Percentiles rank a stretch among this genome's conserved stretches.
These are phyloP conservation scores for Mortierella antarctica DNA, from an alignment of 192 early-diverging fungal genomes.

Conservation along the genomic window DNA sequence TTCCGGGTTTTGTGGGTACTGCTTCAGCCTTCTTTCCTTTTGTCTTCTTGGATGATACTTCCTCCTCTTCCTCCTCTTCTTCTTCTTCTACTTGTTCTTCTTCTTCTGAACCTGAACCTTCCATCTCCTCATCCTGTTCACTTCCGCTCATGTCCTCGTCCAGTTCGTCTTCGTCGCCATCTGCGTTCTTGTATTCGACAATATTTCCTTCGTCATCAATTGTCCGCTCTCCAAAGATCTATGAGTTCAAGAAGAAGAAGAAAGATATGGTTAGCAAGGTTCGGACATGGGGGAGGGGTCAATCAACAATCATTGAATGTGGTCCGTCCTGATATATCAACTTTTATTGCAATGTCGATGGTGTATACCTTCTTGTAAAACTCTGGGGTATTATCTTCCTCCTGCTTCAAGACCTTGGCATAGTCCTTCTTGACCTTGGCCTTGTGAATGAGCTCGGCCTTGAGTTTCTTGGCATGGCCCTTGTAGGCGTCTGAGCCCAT, in stretches of 20 bases:
- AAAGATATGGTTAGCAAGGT: neutral
- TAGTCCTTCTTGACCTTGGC: slow-evolving; percentile 54
- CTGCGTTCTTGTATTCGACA: slow-evolving; percentile 26
- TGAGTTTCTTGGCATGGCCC: slow-evolving; percentile 52
- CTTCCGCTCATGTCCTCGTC: slow-evolving; percentile 26
- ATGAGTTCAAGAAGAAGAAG: neutral
- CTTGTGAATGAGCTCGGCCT: slow-evolving; percentile 49
- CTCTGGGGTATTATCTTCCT: slow-evolving; percentile 41
- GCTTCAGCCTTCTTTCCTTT: slow-evolving; percentile 27
- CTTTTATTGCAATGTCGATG: neutral
- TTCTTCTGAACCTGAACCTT: slow-evolving; percentile 22
- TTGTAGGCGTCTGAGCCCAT: slow-evolving; percentile 53
- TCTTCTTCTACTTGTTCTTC: slow-evolving; percentile 9
- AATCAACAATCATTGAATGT: neutral
- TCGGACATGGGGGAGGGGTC: neutral
- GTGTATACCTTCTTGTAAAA: slow-evolving; percentile 52
- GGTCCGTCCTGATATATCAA: neutral
- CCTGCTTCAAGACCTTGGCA: slow-evolving; percentile 44
- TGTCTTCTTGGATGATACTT: slow-evolving; percentile 21
- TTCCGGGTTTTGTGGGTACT: slow-evolving; percentile 14
- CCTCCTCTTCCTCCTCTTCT: slow-evolving; percentile 22
- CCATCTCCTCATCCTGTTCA: slow-evolving; percentile 21
- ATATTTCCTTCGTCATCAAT: slow-evolving; percentile 53
- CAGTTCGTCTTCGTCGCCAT: slow-evolving; percentile 2
- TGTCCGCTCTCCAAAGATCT: slow-evolving; percentile 51